These are phyloP conservation scores for Metschnikowia peoriensis DNA, from an alignment of 805 yeast genomes.

Conservation along the genomic window DNA sequence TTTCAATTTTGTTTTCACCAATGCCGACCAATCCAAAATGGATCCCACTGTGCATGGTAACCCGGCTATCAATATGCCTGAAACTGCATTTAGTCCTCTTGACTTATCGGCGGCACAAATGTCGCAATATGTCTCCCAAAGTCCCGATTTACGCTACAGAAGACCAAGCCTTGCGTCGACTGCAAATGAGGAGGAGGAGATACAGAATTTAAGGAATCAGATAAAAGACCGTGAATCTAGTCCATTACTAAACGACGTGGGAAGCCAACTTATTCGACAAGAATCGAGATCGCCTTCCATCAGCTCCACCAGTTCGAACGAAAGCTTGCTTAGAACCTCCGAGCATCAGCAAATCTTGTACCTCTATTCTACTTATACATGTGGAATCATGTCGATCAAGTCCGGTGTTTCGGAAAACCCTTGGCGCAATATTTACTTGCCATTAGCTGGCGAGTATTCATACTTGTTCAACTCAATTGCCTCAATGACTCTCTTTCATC, in stretches of 20 bases:
- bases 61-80: conserved; percentile 13
- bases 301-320: conserved; percentile 3
- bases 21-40: conserved; percentile 18
- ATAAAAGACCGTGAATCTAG: neutral
- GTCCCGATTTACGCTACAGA: neutral
- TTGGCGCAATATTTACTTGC: conserved; percentile 59
- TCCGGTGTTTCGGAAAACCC: conserved; percentile 67
- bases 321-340: conserved; percentile 22
- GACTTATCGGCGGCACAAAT: conserved; percentile 7
- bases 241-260: conserved; percentile 8
- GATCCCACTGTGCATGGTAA: conserved; percentile 7
- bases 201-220: too few relatives aligned
- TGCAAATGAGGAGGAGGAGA: neutral
- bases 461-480: conserved; percentile 62
- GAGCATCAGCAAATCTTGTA: conserved; percentile 38
- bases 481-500: conserved; percentile 65
- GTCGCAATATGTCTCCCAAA: neutral
- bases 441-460: conserved; percentile 53
- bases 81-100: conserved; percentile 27
- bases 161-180: neutral
- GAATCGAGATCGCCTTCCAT: conserved; percentile 16
- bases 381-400: conserved; percentile 56
- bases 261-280: conserved; percentile 7
- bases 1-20: conserved; percentile 33
- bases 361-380: conserved; percentile 36